These are phyloP conservation scores for Lobosporangium transversale DNA, from an alignment of 192 early-diverging fungal genomes.

Conservation along the genomic window DNA sequence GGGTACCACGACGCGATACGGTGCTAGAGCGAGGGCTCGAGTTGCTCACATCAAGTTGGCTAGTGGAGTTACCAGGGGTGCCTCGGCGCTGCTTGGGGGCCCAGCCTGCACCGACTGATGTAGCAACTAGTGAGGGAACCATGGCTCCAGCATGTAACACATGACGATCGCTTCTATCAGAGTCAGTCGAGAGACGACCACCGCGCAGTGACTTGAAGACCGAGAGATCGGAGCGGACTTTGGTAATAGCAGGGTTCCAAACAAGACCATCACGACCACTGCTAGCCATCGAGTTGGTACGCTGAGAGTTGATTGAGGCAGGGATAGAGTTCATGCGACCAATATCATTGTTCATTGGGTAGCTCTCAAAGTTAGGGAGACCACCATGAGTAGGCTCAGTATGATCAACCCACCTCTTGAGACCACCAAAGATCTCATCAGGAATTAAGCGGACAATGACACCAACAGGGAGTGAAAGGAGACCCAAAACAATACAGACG, in stretches of 20 bases:
- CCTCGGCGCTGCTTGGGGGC: conserved; percentile 24
- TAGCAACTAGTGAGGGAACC: conserved; percentile 51
- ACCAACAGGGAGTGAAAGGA: conserved; percentile 83
- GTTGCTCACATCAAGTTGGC: conserved; percentile 28
- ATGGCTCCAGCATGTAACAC: conserved; percentile 50
- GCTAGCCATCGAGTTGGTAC: conserved; percentile 31
- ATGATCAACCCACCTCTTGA: conserved; percentile 39
- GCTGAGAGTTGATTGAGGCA: conserved; percentile 28
- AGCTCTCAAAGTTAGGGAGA: conserved; percentile 48
- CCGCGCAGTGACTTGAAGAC: conserved; percentile 55
- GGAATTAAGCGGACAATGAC: conserved; percentile 85
- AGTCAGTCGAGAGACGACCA: conserved; percentile 49
- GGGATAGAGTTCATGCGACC: conserved; percentile 41
- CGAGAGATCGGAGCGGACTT: conserved; percentile 49
- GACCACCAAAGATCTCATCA: conserved; percentile 60
- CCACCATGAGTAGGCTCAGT: not conserved
- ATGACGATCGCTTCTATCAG: conserved; percentile 26
- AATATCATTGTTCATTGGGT: conserved; percentile 10
- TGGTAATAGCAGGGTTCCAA: conserved; percentile 56
- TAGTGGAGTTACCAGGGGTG: conserved; percentile 35
- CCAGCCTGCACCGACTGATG: conserved; percentile 57
- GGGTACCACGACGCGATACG: conserved; percentile 29
- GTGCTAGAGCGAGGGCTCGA: conserved; percentile 41
- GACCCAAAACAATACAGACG: conserved; percentile 80
- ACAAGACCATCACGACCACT: conserved; percentile 56